phyloP scores from a whole-genome alignment of 2,329 filamentous ascomycete species.

The Clarireedia homoeocarpa region DNA sequence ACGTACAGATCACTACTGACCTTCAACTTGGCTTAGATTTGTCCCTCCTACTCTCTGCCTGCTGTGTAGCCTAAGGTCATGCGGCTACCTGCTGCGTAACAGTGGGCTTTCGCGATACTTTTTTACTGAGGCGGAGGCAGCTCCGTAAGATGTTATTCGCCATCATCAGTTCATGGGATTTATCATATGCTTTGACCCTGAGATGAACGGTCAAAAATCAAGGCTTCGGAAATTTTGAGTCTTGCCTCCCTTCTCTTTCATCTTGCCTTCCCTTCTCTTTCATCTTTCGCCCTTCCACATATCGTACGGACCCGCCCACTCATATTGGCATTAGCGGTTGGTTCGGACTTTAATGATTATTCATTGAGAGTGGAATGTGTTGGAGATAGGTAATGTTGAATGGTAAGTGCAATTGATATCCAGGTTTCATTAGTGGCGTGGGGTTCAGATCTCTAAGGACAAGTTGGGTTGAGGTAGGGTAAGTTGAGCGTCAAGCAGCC shows the following conservation, averaged over 20 bases:
- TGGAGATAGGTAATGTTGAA: not conserved
- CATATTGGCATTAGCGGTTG: not conserved
- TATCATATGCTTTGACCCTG: not conserved
- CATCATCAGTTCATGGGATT: not conserved
- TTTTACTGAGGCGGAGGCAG: not conserved
- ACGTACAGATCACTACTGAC: constrained; percentile 8
- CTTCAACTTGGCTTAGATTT: not conserved
- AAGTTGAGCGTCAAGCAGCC: not conserved
- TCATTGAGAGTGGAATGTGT: not conserved
- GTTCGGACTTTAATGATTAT: not conserved
- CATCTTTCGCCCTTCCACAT: no score
- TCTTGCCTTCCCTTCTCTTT: no score
- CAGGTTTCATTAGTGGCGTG: not conserved
- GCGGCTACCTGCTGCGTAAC: constrained; percentile 4
- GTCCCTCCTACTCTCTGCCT: not conserved
- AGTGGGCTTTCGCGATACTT: not conserved
- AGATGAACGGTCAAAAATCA: not conserved
- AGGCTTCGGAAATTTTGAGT: not conserved
- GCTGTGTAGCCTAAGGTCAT: not conserved
- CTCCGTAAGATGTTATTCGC: not conserved
- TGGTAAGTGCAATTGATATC: not conserved
- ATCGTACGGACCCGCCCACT: not conserved
- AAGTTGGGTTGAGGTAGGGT: not conserved
- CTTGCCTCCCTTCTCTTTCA: no score
- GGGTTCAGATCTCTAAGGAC: not conserved